These are phyloP conservation scores for Artemisia tridentata DNA, from an alignment of 129 eudicot genomes.

Conservation along the genomic window DNA sequence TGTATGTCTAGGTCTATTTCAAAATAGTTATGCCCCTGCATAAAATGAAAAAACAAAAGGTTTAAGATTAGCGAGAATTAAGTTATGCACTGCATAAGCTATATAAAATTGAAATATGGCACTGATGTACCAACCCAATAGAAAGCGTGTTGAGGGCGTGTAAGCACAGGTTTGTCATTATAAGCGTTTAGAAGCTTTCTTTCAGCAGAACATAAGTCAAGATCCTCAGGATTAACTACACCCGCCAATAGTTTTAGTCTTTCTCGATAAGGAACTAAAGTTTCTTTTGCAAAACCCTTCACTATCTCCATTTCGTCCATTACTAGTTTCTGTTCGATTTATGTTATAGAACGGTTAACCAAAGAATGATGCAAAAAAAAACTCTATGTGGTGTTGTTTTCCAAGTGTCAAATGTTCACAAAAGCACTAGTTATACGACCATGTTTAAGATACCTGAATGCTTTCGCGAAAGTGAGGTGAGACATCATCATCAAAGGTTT, in stretches of 20 bases:
- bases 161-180: conserved; percentile 78
- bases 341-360: not conserved
- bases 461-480: conserved; percentile 51
- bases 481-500: conserved; percentile 55
- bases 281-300: conserved; percentile 64
- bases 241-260: conserved; percentile 78
- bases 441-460: conserved; percentile 49
- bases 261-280: conserved; percentile 76
- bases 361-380: not conserved
- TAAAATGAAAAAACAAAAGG: not conserved
- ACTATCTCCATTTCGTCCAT: conserved; percentile 66
- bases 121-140: conserved; percentile 41
- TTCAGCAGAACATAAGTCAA: conserved; percentile 70
- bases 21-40: conserved; percentile 68
- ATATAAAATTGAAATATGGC: not conserved
- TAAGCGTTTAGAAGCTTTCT: conserved; percentile 73
- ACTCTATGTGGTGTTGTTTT: not conserved
- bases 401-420: no score
- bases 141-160: conserved; percentile 86
- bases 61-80: no score
- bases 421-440: not conserved
- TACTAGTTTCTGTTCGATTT: conserved; percentile 47
- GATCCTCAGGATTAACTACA: conserved; percentile 82
- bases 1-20: conserved; percentile 82
- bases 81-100: no score